phyloP scores from a whole-genome alignment of 495 filamentous ascomycete genomes.

The Xylaria scruposa region DNA sequence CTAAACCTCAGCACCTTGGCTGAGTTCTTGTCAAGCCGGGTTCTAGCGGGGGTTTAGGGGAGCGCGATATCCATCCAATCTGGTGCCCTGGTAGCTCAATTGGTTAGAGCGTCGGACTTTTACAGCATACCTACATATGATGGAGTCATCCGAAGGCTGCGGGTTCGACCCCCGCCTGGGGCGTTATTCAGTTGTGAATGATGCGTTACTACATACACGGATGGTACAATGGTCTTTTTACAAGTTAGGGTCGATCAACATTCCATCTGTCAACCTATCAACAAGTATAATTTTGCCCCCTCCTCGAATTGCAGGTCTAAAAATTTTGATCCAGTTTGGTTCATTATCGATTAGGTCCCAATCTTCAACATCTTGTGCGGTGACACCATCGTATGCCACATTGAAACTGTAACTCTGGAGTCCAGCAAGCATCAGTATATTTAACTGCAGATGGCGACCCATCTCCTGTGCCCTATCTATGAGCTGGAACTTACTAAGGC shows the following conservation, averaged over 20 bases:
- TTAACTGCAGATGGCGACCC: conserved; percentile 34
- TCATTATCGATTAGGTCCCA: conserved; percentile 31
- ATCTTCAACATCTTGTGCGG: conserved; percentile 26
- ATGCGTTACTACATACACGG: too few species aligned
- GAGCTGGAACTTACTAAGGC: conserved; percentile 32
- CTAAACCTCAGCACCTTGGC: too few species aligned
- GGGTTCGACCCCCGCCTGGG: conserved; percentile 45
- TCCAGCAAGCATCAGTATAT: conserved; percentile 38
- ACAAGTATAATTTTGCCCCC: conserved; percentile 37
- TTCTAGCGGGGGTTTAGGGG: too few species aligned
- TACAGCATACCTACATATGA: background rate
- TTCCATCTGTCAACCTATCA: conserved; percentile 29
- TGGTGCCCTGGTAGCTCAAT: conserved; percentile 23
- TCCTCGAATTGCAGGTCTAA: conserved; percentile 31
- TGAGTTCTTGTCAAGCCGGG: too few species aligned
- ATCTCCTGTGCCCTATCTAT: conserved; percentile 34
- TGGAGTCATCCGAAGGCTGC: conserved; percentile 40
- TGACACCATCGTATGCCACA: conserved; percentile 25
- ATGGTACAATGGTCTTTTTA: too few species aligned
- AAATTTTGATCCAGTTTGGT: conserved; percentile 41
- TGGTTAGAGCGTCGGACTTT: conserved; percentile 26
- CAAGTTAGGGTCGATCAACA: background rate
- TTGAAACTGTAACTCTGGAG: conserved; percentile 39
- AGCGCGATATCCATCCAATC: too few species aligned
- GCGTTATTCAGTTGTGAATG: conserved; percentile 10